A percentile compares a stretch with the other conserved stretches of the same genome.
Conservation (phyloP, 345 rosid genomes). For the Streptanthus diversifolius region DNA sequence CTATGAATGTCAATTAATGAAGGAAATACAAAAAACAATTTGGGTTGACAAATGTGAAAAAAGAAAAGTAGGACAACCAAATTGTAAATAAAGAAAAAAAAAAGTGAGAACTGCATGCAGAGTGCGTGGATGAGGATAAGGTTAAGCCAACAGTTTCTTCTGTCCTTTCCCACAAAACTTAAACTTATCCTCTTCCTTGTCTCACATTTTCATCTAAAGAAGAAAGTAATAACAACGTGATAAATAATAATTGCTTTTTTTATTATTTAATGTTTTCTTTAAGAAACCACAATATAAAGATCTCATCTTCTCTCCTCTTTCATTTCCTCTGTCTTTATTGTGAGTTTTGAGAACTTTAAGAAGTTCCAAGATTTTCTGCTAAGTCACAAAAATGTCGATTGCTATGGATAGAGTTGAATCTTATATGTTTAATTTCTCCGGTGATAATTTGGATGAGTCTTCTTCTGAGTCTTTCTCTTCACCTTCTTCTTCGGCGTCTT, state of each 20-base stretch:
- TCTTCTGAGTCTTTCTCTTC: slow-evolving; percentile 31
- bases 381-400: slow-evolving; percentile 26
- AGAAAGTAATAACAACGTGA: slow-evolving; percentile 14
- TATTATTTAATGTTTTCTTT: background rate
- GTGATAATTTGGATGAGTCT: slow-evolving; percentile 5
- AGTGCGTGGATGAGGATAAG: slow-evolving; percentile 34
- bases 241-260: background rate
- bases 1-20: too few species aligned
- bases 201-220: background rate
- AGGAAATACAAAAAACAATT: too few species aligned
- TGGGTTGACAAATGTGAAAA: background rate
- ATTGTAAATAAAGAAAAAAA: slow-evolving; percentile 8
- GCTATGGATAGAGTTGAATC: slow-evolving; percentile 35
- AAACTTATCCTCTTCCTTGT: background rate
- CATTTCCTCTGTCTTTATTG: background rate
- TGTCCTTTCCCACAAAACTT: slow-evolving; percentile 4
- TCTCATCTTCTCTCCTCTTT: slow-evolving; percentile 23
- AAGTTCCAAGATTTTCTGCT: background rate
- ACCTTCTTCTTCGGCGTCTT: slow-evolving; percentile 38
- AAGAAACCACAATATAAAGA: slow-evolving; percentile 21
- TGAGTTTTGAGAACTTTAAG: background rate
- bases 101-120: slow-evolving; percentile 19
- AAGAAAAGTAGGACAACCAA: background rate
- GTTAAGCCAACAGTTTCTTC: slow-evolving; percentile 20
- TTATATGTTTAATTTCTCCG: slow-evolving; percentile 26